phyloP scores from a whole-genome alignment of 257 asterid genomes.

The Solanum phureja region DNA sequence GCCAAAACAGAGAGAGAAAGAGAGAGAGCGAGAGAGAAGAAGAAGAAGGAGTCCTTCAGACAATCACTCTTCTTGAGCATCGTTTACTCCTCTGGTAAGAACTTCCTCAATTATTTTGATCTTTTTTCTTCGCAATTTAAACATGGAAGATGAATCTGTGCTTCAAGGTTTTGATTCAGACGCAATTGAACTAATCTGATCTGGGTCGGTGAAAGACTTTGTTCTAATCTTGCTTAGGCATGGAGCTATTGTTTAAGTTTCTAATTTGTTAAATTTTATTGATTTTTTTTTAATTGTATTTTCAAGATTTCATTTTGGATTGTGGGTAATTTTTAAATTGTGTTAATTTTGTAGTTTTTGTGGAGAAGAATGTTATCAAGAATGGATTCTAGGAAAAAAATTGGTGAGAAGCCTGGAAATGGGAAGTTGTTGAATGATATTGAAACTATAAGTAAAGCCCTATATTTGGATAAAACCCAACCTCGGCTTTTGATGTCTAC shows the following conservation, averaged over 20 bases:
- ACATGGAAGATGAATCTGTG: not conserved
- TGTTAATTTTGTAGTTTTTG: slow-evolving; percentile 1
- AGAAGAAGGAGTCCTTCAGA: not conserved
- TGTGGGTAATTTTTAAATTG: not conserved
- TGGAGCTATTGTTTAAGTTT: not conserved
- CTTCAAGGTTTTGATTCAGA: slow-evolving; percentile 2
- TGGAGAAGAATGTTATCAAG: slow-evolving; percentile 46
- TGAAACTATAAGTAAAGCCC: slow-evolving; percentile 58
- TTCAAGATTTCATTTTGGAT: not conserved
- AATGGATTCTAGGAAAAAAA: slow-evolving; percentile 54
- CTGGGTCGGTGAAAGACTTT: not conserved
- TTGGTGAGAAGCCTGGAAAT: slow-evolving; percentile 45
- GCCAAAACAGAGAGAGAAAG: not conserved
- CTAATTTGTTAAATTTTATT: not conserved
- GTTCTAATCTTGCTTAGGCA: not conserved
- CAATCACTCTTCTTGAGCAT: not conserved
- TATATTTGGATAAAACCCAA: slow-evolving; percentile 37
- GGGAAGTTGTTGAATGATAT: slow-evolving; percentile 67
- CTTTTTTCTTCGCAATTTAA: not conserved
- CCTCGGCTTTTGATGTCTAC: slow-evolving; percentile 62
- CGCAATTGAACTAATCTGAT: slow-evolving; percentile 12
- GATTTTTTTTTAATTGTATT: not conserved
- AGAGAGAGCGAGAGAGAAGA: not conserved
- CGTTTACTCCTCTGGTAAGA: slow-evolving; percentile 14
- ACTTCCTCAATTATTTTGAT: not conserved